phyloP scores from a whole-genome alignment of 805 yeast genomes.

The Candida xiaguanensis region DNA sequence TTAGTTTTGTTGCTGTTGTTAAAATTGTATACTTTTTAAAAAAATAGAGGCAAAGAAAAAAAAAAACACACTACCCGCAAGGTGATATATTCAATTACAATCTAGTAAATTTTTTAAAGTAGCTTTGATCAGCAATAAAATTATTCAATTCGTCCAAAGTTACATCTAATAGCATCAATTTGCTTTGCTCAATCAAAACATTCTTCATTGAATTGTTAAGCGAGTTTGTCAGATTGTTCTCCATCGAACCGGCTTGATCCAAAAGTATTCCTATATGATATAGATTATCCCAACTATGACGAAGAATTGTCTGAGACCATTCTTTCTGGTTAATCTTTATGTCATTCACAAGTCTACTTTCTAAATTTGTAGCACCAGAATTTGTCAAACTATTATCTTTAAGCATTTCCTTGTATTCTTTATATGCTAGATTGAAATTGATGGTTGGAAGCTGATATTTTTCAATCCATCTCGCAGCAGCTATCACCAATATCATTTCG shows the following conservation, averaged over 20 bases:
- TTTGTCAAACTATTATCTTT: slow-evolving; percentile 36
- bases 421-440: slow-evolving; percentile 73
- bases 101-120: slow-evolving; percentile 20
- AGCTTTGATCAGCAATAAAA: slow-evolving; percentile 19
- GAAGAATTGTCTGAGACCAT: slow-evolving; percentile 60
- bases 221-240: slow-evolving; percentile 11
- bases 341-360: slow-evolving; percentile 28
- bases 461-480: slow-evolving; percentile 68
- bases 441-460: slow-evolving; percentile 56
- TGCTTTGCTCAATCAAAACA: slow-evolving; percentile 39
- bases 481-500: slow-evolving; percentile 67
- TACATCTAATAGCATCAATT: slow-evolving; percentile 49
- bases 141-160: slow-evolving; percentile 48
- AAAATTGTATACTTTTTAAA: no score
- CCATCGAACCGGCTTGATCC: slow-evolving; percentile 30
- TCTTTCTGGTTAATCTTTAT: slow-evolving; percentile 41
- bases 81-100: no score
- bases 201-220: slow-evolving; percentile 35
- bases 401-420: slow-evolving; percentile 65
- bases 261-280: slow-evolving; percentile 51
- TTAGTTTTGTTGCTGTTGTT: no score
- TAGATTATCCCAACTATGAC: slow-evolving; percentile 72
- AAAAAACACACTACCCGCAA: not conserved
- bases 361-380: slow-evolving; percentile 28
- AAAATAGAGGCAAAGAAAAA: not conserved